Percentiles rank a stretch among this genome's conserved stretches.
phyloP scores from a whole-genome alignment of 208 protist species.

The Trypanosoma mega region DNA sequence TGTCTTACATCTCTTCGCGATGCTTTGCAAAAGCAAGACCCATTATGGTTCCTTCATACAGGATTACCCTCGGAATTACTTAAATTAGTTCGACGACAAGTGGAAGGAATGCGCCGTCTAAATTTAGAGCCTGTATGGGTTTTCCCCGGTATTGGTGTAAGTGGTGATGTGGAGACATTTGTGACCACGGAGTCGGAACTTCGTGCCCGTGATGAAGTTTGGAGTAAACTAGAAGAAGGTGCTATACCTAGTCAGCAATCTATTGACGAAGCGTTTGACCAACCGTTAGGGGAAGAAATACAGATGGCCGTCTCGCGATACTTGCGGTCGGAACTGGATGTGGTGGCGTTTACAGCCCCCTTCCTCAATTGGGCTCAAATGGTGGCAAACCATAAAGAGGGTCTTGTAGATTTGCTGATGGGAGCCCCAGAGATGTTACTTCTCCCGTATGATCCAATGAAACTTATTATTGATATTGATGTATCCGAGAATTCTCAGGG shows the following conservation, averaged over 20 bases:
- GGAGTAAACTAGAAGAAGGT: slow-evolving; percentile 59
- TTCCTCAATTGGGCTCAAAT: slow-evolving; percentile 90
- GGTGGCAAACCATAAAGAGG: slow-evolving; percentile 76
- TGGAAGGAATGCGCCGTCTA: slow-evolving; percentile 55
- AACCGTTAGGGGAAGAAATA: slow-evolving; percentile 73
- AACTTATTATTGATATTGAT: slow-evolving; percentile 76
- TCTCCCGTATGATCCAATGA: slow-evolving; percentile 70
- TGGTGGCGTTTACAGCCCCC: slow-evolving; percentile 71
- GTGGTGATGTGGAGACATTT: slow-evolving; percentile 81
- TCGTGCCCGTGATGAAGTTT: slow-evolving; percentile 53
- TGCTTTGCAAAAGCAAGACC: slow-evolving; percentile 54
- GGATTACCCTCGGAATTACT: slow-evolving; percentile 66
- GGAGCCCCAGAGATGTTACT: slow-evolving; percentile 82
- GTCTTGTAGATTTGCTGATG: slow-evolving; percentile 65
- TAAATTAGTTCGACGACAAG: slow-evolving; percentile 58
- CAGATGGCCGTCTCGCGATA: slow-evolving; percentile 76
- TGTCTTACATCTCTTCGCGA: slow-evolving; percentile 64
- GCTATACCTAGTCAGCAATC: slow-evolving; percentile 38
- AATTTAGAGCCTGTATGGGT: slow-evolving; percentile 83
- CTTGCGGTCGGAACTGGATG: slow-evolving; percentile 59
- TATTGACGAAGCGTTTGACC: slow-evolving; percentile 72
- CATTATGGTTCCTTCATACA: slow-evolving; percentile 84
- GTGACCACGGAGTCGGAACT: slow-evolving; percentile 59
- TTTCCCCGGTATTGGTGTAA: slow-evolving; percentile 78
- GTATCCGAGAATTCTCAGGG: slow-evolving; percentile 30